Evolutionary conservation across 1,284 basidiomycete genomes (phyloP).

Genomic region (Sanghuangporus weigelae): DNA sequence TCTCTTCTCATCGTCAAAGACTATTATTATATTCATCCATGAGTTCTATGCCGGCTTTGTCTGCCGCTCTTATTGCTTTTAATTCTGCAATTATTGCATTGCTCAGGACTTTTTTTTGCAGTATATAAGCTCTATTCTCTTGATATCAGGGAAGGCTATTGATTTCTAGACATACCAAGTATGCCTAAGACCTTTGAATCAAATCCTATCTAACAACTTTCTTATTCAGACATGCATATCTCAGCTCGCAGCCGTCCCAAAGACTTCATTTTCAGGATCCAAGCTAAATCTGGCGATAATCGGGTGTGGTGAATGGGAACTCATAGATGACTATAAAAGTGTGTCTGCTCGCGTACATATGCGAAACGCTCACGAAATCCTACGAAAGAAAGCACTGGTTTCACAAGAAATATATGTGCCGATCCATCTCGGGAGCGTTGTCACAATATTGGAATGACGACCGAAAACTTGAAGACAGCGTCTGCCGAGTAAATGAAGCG

Average conservation of each 20-base stretch:
- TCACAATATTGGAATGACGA: constrained; percentile 44
- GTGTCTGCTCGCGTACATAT: constrained; percentile 13
- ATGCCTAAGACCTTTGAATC: constrained; percentile 1
- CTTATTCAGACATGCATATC: constrained; percentile 45
- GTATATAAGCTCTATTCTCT: constrained; percentile 31
- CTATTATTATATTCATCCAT: constrained; percentile 65
- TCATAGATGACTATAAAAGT: constrained; percentile 53
- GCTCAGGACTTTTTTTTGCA: constrained; percentile 60
- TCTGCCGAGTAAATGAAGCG: constrained; percentile 41
- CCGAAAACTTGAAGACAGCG: constrained; percentile 37
- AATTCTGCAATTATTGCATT: no score
- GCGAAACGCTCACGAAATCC: background rate
- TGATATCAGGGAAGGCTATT: background rate
- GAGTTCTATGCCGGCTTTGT: constrained; percentile 27
- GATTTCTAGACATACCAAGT: constrained; percentile 39
- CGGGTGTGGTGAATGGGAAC: constrained; percentile 57
- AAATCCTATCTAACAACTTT: constrained; percentile 1
- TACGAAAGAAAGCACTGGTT: constrained; percentile 41
- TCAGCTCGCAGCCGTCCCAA: constrained; percentile 40
- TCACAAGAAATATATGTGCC: constrained; percentile 47
- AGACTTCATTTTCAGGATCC: constrained; percentile 39
- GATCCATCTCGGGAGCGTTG: constrained; percentile 54
- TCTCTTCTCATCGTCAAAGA: constrained; percentile 43
- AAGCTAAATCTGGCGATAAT: constrained; percentile 45
- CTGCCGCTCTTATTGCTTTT: no score